Conservation (phyloP, 106 monocot species). For the Narthecium ossifragum region DNA sequence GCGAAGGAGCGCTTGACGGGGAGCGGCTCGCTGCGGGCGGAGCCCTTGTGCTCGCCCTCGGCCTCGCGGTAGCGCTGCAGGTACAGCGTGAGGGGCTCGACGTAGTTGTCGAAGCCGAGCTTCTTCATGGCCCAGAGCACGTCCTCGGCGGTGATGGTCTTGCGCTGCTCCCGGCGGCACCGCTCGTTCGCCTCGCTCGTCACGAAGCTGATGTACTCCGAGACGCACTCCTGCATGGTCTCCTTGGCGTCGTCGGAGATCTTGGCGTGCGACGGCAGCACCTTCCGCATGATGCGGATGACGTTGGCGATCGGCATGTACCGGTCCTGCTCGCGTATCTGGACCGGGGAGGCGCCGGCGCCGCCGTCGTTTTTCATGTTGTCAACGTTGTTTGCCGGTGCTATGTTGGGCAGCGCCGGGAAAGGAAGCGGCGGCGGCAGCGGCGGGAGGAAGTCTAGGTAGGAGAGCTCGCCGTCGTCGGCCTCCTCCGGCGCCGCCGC, state of each 20-base stretch:
- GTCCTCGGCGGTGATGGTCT: constrained; percentile 51
- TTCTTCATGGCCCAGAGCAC: constrained; percentile 44
- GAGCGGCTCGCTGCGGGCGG: constrained; percentile 22
- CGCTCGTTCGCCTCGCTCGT: constrained; percentile 49
- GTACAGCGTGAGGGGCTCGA: constrained; percentile 33
- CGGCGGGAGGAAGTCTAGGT: no score
- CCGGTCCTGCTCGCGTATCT: constrained; percentile 4
- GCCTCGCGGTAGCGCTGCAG: constrained; percentile 39
- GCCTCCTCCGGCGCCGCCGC: no score
- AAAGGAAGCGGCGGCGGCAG: no score
- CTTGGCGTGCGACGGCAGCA: constrained; percentile 40
- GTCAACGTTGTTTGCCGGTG: no score
- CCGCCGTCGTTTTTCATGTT: not conserved
- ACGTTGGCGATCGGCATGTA: constrained; percentile 43
- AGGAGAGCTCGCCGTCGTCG: no score
- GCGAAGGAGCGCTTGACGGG: not conserved
- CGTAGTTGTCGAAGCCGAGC: constrained; percentile 49
- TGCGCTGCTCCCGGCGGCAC: constrained; percentile 45
- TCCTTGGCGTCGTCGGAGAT: constrained; percentile 53
- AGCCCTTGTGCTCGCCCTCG: constrained; percentile 39
- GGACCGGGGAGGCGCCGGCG: not conserved
- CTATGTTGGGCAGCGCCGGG: no score
- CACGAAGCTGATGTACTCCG: constrained; percentile 53
- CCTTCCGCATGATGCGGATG: constrained; percentile 43
- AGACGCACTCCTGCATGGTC: constrained; percentile 45